Evolutionary conservation across 495 filamentous ascomycete species (phyloP).

Genomic region (Podospora pseudopauciseta): DNA sequence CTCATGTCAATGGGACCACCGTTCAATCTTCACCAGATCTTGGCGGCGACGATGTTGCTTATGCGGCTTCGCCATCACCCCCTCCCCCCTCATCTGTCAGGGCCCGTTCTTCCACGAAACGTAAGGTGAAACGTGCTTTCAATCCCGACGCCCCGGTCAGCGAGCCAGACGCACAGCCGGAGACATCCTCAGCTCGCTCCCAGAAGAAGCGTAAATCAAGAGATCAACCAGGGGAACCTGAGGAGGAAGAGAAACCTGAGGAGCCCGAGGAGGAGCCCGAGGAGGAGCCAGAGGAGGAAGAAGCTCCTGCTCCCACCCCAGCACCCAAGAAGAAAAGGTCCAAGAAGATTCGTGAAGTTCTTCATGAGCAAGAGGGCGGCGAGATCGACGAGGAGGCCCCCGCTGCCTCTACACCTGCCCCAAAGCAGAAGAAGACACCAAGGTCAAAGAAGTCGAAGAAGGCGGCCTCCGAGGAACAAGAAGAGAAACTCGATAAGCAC

Average conservation of each 20-base stretch:
- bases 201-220: background rate
- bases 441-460: slow-evolving; percentile 5
- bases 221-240: background rate
- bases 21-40: background rate
- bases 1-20: background rate
- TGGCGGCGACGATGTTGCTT: background rate
- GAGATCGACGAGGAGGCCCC: background rate
- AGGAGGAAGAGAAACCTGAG: background rate
- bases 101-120: background rate
- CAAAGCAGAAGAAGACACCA: background rate
- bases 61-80: background rate
- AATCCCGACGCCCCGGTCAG: background rate
- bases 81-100: background rate
- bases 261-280: background rate
- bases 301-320: background rate
- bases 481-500: background rate
- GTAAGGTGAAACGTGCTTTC: background rate
- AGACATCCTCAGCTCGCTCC: background rate
- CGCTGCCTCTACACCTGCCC: background rate
- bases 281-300: background rate
- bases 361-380: background rate
- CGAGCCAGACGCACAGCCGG: background rate
- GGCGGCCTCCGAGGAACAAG: slow-evolving; percentile 2
- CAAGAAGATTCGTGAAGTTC: background rate
- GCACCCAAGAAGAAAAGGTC: background rate